Evolutionary conservation across 495 filamentous ascomycete species (phyloP).

Genomic region (Echria macrotheca): DNA sequence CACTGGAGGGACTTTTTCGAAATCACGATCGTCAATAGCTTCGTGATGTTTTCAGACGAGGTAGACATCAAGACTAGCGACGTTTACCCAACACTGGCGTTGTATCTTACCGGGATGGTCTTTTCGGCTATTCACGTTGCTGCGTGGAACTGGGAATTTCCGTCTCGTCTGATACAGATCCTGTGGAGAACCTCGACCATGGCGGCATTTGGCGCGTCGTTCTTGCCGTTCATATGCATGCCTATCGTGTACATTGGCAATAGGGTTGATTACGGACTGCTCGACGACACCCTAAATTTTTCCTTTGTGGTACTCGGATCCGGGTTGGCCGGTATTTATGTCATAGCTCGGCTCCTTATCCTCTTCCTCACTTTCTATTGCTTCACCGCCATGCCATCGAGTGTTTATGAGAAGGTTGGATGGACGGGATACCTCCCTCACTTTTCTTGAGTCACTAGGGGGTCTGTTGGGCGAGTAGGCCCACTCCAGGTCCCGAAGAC

Average conservation of each 20-base stretch:
- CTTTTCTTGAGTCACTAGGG: too few relatives aligned
- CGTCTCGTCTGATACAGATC: neutral
- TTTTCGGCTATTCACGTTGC: slow-evolving; percentile 1
- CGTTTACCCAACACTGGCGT: neutral
- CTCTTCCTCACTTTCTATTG: neutral
- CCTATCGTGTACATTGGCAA: neutral
- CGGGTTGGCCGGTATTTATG: neutral
- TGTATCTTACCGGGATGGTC: neutral
- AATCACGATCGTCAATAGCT: neutral
- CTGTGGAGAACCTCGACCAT: neutral
- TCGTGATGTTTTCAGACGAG: neutral
- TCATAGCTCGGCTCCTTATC: neutral
- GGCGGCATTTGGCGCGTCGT: neutral
- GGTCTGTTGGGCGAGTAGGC: too few relatives aligned
- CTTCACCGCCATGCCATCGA: neutral
- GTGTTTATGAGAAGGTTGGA: neutral
- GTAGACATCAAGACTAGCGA: neutral
- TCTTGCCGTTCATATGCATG: neutral
- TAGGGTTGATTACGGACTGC: too few relatives aligned
- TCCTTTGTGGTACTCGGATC: neutral
- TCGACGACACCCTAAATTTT: too few relatives aligned
- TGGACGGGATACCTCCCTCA: neutral
- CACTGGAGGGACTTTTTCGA: neutral
- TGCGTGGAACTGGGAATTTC: slow-evolving; percentile 3
- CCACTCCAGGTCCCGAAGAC: too few relatives aligned